Percentiles rank a stretch among this genome's conserved stretches.
Conservation (phyloP, 352 stramenopile genomes). For the Thalassiosira livingstoniorum region DNA sequence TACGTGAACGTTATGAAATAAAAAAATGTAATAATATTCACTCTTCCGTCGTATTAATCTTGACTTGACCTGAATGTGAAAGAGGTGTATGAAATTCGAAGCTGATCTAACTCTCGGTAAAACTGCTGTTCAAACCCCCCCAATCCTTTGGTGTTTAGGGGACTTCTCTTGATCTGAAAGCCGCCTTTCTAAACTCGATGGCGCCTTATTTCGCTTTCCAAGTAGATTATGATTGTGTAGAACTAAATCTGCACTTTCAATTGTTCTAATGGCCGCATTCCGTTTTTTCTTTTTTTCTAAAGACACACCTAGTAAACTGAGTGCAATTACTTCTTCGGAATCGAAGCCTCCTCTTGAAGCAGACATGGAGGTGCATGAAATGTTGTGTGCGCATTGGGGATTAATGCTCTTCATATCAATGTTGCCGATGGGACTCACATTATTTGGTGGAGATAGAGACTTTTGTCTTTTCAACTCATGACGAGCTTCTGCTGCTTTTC, state of each 20-base stretch:
- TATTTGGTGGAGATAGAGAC: slow-evolving; percentile 3
- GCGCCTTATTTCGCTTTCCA: too few relatives aligned
- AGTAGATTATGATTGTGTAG: too few relatives aligned
- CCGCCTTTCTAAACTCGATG: too few relatives aligned
- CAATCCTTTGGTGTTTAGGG: too few relatives aligned
- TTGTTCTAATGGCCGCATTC: slow-evolving; percentile 31
- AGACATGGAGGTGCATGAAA: slow-evolving; percentile 37
- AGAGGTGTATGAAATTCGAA: slow-evolving; percentile 12
- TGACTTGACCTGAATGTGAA: slow-evolving; percentile 34
- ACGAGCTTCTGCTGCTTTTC: slow-evolving; percentile 47
- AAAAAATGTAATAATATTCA: slow-evolving; percentile 11
- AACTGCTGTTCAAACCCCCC: too few relatives aligned
- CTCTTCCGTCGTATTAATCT: slow-evolving; percentile 44
- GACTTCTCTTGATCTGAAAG: too few relatives aligned
- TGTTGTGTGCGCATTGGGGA: slow-evolving; percentile 20
- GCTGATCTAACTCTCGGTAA: too few relatives aligned
- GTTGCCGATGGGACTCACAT: neutral
- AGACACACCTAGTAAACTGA: slow-evolving; percentile 41
- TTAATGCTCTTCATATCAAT: neutral
- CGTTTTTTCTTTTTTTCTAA: slow-evolving; percentile 41
- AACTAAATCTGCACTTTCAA: slow-evolving; percentile 14
- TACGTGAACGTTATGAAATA: too few relatives aligned
- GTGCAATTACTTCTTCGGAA: slow-evolving; percentile 53
- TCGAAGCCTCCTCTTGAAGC: slow-evolving; percentile 52
- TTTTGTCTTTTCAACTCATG: slow-evolving; percentile 46